Base-by-base conservation (phyloP, 345 rosid genomes). In the Anacardium occidentale region DNA sequence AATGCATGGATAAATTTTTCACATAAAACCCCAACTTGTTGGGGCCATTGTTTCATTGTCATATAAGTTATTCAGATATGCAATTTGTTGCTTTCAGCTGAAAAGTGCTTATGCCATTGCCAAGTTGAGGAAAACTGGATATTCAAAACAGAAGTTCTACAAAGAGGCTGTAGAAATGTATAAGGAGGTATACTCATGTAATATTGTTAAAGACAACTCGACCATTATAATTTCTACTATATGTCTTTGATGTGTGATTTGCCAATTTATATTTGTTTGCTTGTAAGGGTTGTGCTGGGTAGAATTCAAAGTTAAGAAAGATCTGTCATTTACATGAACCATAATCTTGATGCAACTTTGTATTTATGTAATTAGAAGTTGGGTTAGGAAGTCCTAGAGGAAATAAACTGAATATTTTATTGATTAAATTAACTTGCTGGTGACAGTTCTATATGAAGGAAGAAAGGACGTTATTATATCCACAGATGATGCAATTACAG, bases 91-190 rank as follows among this genome's bases (percentile, higher is more conserved):
- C 68, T 79, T 84, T 75, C 86, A 95, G 99, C 81, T 92, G 44
- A 89, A 85, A 86, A 95, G 89, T 73, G 99, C 99, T 34, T 92
- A 88, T 64, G 97, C 98, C 54, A 84, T 95, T 22, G 76, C 88
- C 22, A 95, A 88, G 85, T 79, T 95, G 79, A 89, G 94, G 81
- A 95, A 83, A 87, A 62, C 89, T 14, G 99, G 99, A 68, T 95
- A 92, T 75, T 84, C 96, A 17, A 95, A 91, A 79, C 70, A 89
- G 29, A 63, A 78, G 66, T 91, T 95, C 86, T 95, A 95, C 76
- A 47, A 69, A 74, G 97, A 92, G 81, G 99, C 98, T 68, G 54
- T 86, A 44, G 83, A 81, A 34, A 74, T 91, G 29, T 95, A 90
- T 77, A 89, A 92, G 83, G 87, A 89, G 97, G 98, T 95, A 75